Conservation (phyloP, 805 yeast species). For the Yamadazyma akitaensis region DNA sequence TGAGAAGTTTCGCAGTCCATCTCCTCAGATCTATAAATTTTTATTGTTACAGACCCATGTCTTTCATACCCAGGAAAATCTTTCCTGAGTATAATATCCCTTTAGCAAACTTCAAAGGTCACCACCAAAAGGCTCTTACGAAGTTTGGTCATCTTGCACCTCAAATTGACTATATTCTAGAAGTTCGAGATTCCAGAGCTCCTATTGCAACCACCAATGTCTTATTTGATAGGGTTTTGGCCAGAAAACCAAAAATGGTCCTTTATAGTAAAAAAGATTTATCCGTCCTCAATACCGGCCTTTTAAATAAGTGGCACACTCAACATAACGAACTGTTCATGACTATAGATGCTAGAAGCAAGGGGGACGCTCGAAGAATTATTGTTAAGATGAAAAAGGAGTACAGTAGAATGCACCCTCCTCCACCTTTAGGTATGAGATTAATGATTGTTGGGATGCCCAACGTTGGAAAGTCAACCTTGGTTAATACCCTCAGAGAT, state of each 20-base stretch:
- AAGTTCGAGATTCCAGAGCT: conserved; percentile 85
- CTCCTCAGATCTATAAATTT: not conserved
- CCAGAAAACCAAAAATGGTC: conserved; percentile 54
- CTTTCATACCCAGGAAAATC: conserved; percentile 62
- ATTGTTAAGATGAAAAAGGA: conserved; percentile 47
- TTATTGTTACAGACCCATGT: conserved; percentile 16
- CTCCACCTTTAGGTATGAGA: conserved; percentile 81
- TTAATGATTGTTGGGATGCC: conserved; percentile 91
- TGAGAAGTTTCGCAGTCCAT: conserved; percentile 1
- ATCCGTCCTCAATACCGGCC: conserved; percentile 40
- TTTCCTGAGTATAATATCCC: conserved; percentile 74
- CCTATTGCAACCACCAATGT: conserved; percentile 82
- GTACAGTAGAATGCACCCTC: conserved; percentile 49
- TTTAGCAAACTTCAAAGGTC: conserved; percentile 83
- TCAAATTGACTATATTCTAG: conserved; percentile 77
- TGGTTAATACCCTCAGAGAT: conserved; percentile 69
- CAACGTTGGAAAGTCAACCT: conserved; percentile 92
- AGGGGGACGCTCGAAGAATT: conserved; percentile 47
- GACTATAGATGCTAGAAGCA: conserved; percentile 56
- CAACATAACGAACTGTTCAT: conserved; percentile 30
- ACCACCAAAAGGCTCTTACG: conserved; percentile 76
- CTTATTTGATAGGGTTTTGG: conserved; percentile 65
- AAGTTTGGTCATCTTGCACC: conserved; percentile 67
- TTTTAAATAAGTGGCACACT: conserved; percentile 34
- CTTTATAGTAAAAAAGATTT: conserved; percentile 77